Evolutionary conservation across 2,329 filamentous ascomycete genomes (phyloP), one percentile per base, ranked within the genome.

Genomic region (Pseudogymnoascus sp.): DNA sequence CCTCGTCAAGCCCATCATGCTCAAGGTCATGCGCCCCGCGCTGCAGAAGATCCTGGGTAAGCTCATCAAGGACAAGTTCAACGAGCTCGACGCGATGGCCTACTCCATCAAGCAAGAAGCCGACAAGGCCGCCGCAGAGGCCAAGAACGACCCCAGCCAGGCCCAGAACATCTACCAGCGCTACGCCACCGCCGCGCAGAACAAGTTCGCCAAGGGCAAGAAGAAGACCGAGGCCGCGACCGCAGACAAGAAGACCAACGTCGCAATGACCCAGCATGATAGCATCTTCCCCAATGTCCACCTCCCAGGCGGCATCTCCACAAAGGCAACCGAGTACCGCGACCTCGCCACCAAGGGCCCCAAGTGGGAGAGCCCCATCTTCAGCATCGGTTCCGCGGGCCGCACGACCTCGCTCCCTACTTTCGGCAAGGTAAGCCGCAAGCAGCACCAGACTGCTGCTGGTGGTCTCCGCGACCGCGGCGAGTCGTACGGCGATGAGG

Each of bases 291-390:
- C 91, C 71, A 80, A 93, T 72, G 87, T 99, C 72, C 82, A 87
- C 63, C 81, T 99, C 5, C 92, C 92, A 27, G 90, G 90, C 33
- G 92, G 92, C 62, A 93, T 97, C 74, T 94, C 90, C 68, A 87
- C 85, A 78, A 97, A 96, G 84, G 92, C 93, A 8, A 95, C 91
- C 25, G 91, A 96, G 76, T 97, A 95, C 82, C 91, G 86, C 78
- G 86, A 97, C 21, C 82, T 96, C 63, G 91, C 93, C 7, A 81
- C 80, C 68, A 91, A 94, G 84, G 94, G 94, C 60, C 90, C 96
- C 62, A 88, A 86, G 75, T 99, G 94, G 94, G 89, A 96, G 80
- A 95, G 90, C 65, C 91, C 93, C 8, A 86, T 99, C 71, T 99
- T 99, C 80, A 88, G 85, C 64, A 88, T 97, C 69, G 93, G 94